Base-by-base conservation (phyloP, 2,329 filamentous ascomycete species). In the Penicillium sp. region DNA sequence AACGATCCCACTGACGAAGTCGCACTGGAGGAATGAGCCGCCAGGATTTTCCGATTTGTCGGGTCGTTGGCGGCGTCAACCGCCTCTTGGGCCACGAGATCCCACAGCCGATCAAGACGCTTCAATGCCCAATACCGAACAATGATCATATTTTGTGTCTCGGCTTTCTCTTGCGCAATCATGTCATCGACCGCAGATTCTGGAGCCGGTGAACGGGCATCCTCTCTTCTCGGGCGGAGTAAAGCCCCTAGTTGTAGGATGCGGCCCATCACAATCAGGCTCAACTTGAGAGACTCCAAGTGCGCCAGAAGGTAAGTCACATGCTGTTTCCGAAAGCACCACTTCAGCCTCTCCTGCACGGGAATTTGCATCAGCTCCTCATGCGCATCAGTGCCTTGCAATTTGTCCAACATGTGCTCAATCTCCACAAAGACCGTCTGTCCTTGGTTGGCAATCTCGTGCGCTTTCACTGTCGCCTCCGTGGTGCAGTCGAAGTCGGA, bases 131-230 rank as follows among this genome's bases (percentile, higher is more conserved):
- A 72, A 49, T 71, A 70, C 36, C 69, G 61, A n/a, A 71, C 62
- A 36, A 73, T 66, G n/a, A 73, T 59, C 59, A 71, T 69, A 43
- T 71, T 73, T 49, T 73, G 69, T 4, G 63, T 63, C 46, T 72
- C 70, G 2, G 65, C 66, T 45, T 70, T 66, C 45, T 72, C 69
- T 54, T 71, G 68, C 8, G 62, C 62, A 46, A 70, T 61, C 11
- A 57, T 49, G 41, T 70, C 66, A 3, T 66, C 62, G 53, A 43
- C 52, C n/a, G 18, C 50, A 29, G 46, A 54, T 32, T 44, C 33
- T 11, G 42, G 28, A n/a, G 52, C 39, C 8, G 38, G 39, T 2
- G 32, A 39, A 13, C 39, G 42, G 5, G 38, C 33, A 12, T 35
- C 48, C n/a, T 52, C 66, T 54, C 55, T 59, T 33, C 49, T 57